Evolutionary conservation across 116 monocot genomes (phyloP), one percentile per base, ranked within the genome.

Genomic region (Trichopus zeylanicus): DNA sequence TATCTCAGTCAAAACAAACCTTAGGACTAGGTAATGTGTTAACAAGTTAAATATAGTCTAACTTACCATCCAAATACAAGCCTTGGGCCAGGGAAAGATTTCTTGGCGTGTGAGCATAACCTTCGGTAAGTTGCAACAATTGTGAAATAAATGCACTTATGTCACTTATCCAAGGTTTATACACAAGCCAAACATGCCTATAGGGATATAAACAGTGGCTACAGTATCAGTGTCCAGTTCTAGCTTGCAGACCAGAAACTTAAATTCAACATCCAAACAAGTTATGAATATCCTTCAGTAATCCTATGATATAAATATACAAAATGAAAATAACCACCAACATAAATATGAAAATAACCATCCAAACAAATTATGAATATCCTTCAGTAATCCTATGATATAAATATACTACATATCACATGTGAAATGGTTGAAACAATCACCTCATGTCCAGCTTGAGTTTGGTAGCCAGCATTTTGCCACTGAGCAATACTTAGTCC

Each of bases 401-500:
- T 48, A 1, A 48, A 48, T 19, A 19, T 4, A 48, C 19, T 24
- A 22, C 7, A 19, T 49, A 22, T 49, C 1, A 49, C 22, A 22
- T 6, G 49, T 49, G 0, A 12, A 51, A 59, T 62, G 31, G 18
- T 25, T 13, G 20, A 16, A 39, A 29, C 34, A 12, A 53, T 64
- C 52, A 90, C 95, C 79, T 83, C 66, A 67, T 90, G 87, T 60
- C 71, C 95, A 37, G 78, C 61, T 73, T 81, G 84, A 74, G 84
- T 77, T 38, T 97, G 95, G 67, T 90, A 90, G 19, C 89, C 87
- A 76, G 78, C 70, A 59, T 89, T 97, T 57, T 91, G 68, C 90
- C 95, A 97, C 55, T 97, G 90, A 42, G 91, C 91, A 63, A 97
- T 90, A 53, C 66, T 97, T 24, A 49, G 57, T 53, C 95, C 91